phyloP scores from a whole-genome alignment of 768 basidiomycete species.

The Suillus brevipes region DNA sequence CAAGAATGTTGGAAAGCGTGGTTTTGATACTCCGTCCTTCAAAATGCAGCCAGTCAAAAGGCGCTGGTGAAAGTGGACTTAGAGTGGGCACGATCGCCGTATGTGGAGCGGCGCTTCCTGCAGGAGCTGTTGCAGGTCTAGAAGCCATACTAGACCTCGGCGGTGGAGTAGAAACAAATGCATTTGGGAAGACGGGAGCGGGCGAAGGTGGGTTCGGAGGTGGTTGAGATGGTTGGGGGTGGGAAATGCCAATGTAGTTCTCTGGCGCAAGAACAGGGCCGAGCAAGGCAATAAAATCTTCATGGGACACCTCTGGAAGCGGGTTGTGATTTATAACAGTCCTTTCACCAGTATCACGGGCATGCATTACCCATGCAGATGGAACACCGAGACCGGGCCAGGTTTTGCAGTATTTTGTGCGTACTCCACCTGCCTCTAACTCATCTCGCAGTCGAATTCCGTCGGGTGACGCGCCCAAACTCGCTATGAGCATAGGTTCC shows the following conservation, averaged over 20 bases:
- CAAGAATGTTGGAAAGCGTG: slow-evolving; percentile 74
- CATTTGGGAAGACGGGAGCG: slow-evolving; percentile 29
- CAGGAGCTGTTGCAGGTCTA: slow-evolving; percentile 32
- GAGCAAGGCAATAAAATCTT: slow-evolving; percentile 78
- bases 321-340: slow-evolving; percentile 88
- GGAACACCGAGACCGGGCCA: slow-evolving; percentile 75
- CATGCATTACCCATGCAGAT: slow-evolving; percentile 78
- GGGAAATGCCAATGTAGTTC: slow-evolving; percentile 52
- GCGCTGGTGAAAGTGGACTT: slow-evolving; percentile 64
- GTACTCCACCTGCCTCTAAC: slow-evolving; percentile 65
- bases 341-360: slow-evolving; percentile 62
- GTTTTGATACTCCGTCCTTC: slow-evolving; percentile 81
- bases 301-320: slow-evolving; percentile 82
- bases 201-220: slow-evolving; percentile 27
- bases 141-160: slow-evolving; percentile 36
- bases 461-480: slow-evolving; percentile 72
- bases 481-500: slow-evolving; percentile 68
- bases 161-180: slow-evolving; percentile 22
- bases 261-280: slow-evolving; percentile 83
- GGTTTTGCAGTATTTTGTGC: slow-evolving; percentile 71
- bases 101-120: slow-evolving; percentile 9
- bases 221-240: slow-evolving; percentile 17
- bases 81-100: slow-evolving; percentile 28
- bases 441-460: slow-evolving; percentile 62
- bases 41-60: slow-evolving; percentile 86